Base-by-base conservation (phyloP, 169 alveolate species). In the Haemoproteus tartakovskyi region DNA sequence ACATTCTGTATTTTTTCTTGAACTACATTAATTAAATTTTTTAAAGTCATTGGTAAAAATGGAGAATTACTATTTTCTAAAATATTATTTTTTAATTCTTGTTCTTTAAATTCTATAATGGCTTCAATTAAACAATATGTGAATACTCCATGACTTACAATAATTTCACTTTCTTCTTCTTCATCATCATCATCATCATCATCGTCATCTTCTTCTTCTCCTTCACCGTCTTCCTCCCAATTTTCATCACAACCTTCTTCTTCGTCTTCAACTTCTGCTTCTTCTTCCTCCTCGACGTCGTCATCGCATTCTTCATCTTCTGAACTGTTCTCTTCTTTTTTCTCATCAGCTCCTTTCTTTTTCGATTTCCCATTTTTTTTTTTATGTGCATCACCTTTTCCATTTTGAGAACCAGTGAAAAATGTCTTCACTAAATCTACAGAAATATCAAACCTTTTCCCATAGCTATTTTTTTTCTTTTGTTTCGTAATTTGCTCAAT, bases 111-210 rank as follows among this genome's bases (percentile, higher is more conserved):
- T 70, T 87, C 94, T 26, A 79, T 64, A 57, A 78, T 85, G 48
- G 87, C 87, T 43, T 85, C 89, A 38, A 86, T 64, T 60, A 91
- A 85, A 26, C 93, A 87, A 88, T 91, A 90, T 1, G 95, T 91
- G 38, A 91, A 91, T 1, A 90, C 95, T 5, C 95, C 95, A 47
- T 91, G 95, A 21, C 78, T 56, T 27, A 70, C 84, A 48, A 87
- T 74, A n/a, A n/a, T n/a, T n/a, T n/a, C n/a, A n/a, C n/a, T n/a
- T n/a, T n/a, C n/a, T n/a, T n/a, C n/a, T n/a, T n/a, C n/a, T n/a
- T n/a, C n/a, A n/a, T n/a, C n/a, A n/a, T n/a, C n/a, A n/a, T n/a
- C 3, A 18, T 59, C 4, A 5, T 16, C 5, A 60, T 45, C 16
- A 33, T 78, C 12, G 74, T 57, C 12, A 24, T 60, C 24, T 36